Percentiles rank a stretch among this genome's conserved stretches.
phyloP scores from a whole-genome alignment of 345 rosid genomes.

The Mallotus nudiflorus region DNA sequence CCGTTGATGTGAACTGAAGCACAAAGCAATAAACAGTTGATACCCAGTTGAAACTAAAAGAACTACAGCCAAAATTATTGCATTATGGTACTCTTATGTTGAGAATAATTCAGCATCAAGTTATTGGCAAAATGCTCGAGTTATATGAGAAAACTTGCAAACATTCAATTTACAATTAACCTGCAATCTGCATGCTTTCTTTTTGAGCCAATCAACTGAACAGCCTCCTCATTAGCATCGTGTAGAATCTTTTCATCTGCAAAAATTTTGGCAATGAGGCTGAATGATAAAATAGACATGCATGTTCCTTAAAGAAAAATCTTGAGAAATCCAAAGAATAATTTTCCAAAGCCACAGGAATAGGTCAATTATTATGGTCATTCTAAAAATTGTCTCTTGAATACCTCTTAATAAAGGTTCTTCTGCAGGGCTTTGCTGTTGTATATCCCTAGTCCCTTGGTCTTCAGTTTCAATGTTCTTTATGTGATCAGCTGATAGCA shows the following conservation, averaged over 20 bases:
- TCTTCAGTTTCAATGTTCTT: slow-evolving; percentile 35
- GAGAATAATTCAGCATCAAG: neutral
- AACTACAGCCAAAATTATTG: neutral
- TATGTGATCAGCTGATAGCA: slow-evolving; percentile 34
- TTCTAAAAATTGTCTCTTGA: neutral
- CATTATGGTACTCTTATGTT: neutral
- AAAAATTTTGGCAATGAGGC: slow-evolving; percentile 23
- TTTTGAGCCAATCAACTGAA: slow-evolving; percentile 48
- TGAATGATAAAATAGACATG: slow-evolving; percentile 5
- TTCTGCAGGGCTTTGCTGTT: slow-evolving; percentile 28
- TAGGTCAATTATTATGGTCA: slow-evolving; percentile 2
- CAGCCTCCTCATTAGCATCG: slow-evolving; percentile 40
- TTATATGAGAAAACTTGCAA: neutral
- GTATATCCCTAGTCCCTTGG: slow-evolving; percentile 22
- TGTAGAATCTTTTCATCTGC: slow-evolving; percentile 46
- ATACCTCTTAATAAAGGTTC: slow-evolving; percentile 37
- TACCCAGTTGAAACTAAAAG: neutral
- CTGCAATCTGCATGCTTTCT: slow-evolving; percentile 60
- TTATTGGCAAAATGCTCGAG: neutral
- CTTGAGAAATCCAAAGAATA: neutral
- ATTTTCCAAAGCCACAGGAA: slow-evolving; percentile 2
- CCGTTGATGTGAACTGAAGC: neutral
- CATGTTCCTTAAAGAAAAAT: slow-evolving; percentile 14
- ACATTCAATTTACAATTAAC: slow-evolving; percentile 35
- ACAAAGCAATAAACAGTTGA: neutral